phyloP scores from a whole-genome alignment of 1,139 yeast genomes.

The Sugiyamaella xylanicola region DNA sequence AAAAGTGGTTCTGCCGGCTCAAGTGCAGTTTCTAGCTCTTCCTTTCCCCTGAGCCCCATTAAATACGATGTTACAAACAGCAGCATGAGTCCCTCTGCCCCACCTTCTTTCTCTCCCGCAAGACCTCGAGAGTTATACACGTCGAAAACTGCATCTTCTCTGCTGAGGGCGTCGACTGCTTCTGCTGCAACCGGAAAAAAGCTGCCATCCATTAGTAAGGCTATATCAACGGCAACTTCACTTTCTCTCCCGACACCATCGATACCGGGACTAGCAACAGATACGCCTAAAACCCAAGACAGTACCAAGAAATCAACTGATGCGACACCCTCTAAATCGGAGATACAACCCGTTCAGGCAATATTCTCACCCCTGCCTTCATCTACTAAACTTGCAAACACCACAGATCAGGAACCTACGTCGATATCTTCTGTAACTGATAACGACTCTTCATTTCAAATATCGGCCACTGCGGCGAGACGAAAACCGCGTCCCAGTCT shows the following conservation, averaged over 20 bases:
- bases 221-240: neutral
- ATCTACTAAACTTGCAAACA: neutral
- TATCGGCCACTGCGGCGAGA: neutral
- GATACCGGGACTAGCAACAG: neutral
- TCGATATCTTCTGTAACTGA: neutral
- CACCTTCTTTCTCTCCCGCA: conserved; percentile 16
- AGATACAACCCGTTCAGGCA: neutral
- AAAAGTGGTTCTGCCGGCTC: conserved; percentile 10
- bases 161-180: neutral
- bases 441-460: neutral
- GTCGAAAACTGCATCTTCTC: conserved; percentile 4
- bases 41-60: conserved; percentile 4
- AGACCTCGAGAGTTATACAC: conserved; percentile 1
- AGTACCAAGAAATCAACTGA: neutral
- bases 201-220: neutral
- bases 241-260: conserved; percentile 4
- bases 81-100: conserved; percentile 7
- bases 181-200: neutral
- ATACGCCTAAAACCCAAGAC: neutral
- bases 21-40: conserved; percentile 9
- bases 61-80: neutral
- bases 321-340: too few relatives aligned
- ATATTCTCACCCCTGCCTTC: neutral
- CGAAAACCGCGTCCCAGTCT: conserved; percentile 22
- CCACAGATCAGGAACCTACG: neutral